phyloP scores from a whole-genome alignment of 495 filamentous ascomycete species.

The Podospora australis region DNA sequence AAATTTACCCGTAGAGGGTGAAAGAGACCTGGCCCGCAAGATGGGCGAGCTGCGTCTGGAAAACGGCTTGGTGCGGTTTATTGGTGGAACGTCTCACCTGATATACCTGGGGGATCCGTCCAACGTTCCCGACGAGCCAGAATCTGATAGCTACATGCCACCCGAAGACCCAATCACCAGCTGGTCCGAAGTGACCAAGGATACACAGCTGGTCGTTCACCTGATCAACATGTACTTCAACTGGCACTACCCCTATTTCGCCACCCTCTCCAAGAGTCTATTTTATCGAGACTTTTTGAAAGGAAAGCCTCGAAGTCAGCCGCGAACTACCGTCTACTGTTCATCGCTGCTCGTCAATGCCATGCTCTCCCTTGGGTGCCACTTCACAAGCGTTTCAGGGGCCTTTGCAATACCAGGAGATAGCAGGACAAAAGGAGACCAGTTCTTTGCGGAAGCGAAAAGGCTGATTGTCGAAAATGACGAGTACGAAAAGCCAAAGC shows the following conservation, averaged over 20 bases:
- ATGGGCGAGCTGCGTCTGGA: constrained; percentile 86
- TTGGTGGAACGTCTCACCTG: constrained; percentile 91
- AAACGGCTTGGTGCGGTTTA: constrained; percentile 85
- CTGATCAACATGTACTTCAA: constrained; percentile 96
- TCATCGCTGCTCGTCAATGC: constrained; percentile 87
- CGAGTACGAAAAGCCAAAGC: constrained; percentile 80
- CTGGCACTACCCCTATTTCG: constrained; percentile 98
- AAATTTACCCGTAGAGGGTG: constrained; percentile 57
- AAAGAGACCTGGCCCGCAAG: constrained; percentile 81
- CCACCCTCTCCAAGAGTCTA: constrained; percentile 78
- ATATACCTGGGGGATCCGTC: constrained; percentile 65
- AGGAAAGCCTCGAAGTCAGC: constrained; percentile 44
- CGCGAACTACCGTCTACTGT: constrained; percentile 63
- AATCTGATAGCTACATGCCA: constrained; percentile 40
- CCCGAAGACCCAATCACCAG: constrained; percentile 63
- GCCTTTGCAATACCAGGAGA: constrained; percentile 65
- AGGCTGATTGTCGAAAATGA: constrained; percentile 83
- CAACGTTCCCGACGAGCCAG: constrained; percentile 41
- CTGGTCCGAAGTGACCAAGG: constrained; percentile 83
- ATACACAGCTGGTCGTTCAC: constrained; percentile 73
- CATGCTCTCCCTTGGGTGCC: constrained; percentile 92
- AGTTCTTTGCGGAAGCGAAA: constrained; percentile 96
- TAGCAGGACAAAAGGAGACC: constrained; percentile 83
- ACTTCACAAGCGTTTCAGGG: constrained; percentile 75
- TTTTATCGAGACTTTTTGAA: constrained; percentile 82